Percentiles rank a stretch among this genome's conserved stretches.
phyloP scores from a whole-genome alignment of 176 grass and related monocot species.

The Cenchrus americanus region DNA sequence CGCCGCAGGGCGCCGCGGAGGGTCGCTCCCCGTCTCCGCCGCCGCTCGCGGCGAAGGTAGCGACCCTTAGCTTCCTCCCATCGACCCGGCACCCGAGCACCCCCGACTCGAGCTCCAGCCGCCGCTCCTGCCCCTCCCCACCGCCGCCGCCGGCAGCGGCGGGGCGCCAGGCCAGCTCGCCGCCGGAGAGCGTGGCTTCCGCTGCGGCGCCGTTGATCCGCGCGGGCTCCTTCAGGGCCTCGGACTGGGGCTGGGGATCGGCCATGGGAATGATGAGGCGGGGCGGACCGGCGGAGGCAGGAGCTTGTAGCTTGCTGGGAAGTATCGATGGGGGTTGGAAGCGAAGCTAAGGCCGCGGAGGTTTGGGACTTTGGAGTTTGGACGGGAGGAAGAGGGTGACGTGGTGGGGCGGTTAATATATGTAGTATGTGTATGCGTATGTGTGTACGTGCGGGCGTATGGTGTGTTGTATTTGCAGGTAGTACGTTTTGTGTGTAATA shows the following conservation, averaged over 20 bases:
- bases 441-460: background rate
- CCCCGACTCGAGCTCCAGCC: slow-evolving; percentile 65
- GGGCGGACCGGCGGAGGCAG: background rate
- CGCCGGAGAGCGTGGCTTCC: slow-evolving; percentile 60
- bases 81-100: slow-evolving; percentile 64
- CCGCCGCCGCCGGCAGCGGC: slow-evolving; percentile 16
- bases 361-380: slow-evolving; percentile 24
- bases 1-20: slow-evolving; percentile 23
- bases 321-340: background rate
- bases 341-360: slow-evolving; percentile 5
- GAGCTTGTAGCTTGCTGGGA: slow-evolving; percentile 25
- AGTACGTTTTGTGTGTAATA: background rate
- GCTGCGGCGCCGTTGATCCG: slow-evolving; percentile 48
- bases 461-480: background rate
- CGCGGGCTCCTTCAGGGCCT: slow-evolving; percentile 27
- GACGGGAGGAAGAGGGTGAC: slow-evolving; percentile 20
- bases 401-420: slow-evolving; percentile 37
- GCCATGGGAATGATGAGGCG: slow-evolving; percentile 41
- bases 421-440: background rate
- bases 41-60: slow-evolving; percentile 38
- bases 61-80: slow-evolving; percentile 50
- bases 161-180: slow-evolving; percentile 68
- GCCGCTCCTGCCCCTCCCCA: background rate
- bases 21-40: background rate
- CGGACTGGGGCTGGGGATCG: slow-evolving; percentile 12